A percentile compares a stretch with the other conserved stretches of the same genome.
Evolutionary conservation across 2,329 filamentous ascomycete species (phyloP).

Genomic region (Fusarium proliferatum): DNA sequence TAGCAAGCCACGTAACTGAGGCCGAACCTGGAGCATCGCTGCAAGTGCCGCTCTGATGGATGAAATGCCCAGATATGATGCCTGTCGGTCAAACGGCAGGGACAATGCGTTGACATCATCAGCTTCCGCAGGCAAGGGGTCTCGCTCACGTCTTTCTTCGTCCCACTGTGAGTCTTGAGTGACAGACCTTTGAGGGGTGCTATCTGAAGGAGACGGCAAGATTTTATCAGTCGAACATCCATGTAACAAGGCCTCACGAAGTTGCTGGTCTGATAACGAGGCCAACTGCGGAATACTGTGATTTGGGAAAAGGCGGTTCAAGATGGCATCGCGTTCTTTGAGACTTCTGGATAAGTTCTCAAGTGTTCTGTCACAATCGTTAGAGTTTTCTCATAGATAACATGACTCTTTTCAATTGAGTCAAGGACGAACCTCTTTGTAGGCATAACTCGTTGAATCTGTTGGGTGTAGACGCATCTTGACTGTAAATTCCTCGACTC

Average conservation of each 20-base stretch:
- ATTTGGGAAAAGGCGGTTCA: background rate
- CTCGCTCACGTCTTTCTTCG: background rate
- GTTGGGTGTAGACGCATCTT: background rate
- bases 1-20: background rate
- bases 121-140: constrained; percentile 2
- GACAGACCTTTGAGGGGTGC: background rate
- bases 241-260: background rate
- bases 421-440: background rate
- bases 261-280: background rate
- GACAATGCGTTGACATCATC: constrained; percentile 14
- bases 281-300: background rate
- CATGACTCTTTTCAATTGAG: background rate
- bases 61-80: constrained; percentile 7
- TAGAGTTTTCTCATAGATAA: background rate
- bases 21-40: constrained; percentile 6
- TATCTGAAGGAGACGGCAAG: background rate
- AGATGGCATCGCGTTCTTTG: background rate
- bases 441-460: background rate
- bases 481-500: background rate
- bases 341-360: background rate
- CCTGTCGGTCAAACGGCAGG: constrained; percentile 4
- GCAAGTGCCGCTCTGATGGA: constrained; percentile 9
- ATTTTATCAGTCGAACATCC: background rate
- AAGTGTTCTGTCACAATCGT: background rate
- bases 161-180: constrained; percentile 1